Evolutionary conservation across 345 rosid species (phyloP), one percentile per base, ranked within the genome.

Genomic region (Ceriops tagal): DNA sequence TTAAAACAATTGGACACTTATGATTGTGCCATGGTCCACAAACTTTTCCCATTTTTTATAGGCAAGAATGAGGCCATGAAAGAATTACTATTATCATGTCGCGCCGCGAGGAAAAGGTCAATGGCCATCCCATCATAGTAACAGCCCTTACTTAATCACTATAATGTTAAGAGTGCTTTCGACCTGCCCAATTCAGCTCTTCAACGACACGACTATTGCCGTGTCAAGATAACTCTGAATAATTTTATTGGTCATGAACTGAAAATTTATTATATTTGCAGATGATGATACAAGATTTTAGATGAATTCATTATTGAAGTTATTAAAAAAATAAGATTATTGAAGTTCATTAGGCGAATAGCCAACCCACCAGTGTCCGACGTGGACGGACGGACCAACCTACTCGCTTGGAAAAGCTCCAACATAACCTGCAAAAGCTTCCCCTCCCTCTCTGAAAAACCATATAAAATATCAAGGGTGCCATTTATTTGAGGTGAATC

Each of bases 41-140:
- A 10, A 37, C 11, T 43, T 13, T 18, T 10, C 8, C 22, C 8
- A 3, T 61, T 52, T 66, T 60, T 32, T 37, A 66, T 52, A 30
- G 62, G 18, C 13, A 53, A 53, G 53, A 20, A 66, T n/a, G 55
- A 61, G 62, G 26, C 8, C 6, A 10, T 10, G 66, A 9, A 9
- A 43, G 4, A 43, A 13, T 21, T 3, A 59, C 53, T 58, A 59
- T 37, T 20, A 58, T 7, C 65, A 47, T 67, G 39, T 58, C 15
- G 5, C 8, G 1, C 18, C 4, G 10, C 19, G 11, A 24, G 6
- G 49, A 52, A 11, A 62, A 80, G 76, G 87, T 81, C 85, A 81
- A 77, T 49, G 83, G 64, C 60, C 49, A 63, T 60, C 75, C 62
- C 74, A 70, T 70, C 77, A 67, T 26, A 61, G 27, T 2, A 22